These are phyloP conservation scores for Alnus rubra DNA, from an alignment of 306 rosid species.

Conservation along the genomic window DNA sequence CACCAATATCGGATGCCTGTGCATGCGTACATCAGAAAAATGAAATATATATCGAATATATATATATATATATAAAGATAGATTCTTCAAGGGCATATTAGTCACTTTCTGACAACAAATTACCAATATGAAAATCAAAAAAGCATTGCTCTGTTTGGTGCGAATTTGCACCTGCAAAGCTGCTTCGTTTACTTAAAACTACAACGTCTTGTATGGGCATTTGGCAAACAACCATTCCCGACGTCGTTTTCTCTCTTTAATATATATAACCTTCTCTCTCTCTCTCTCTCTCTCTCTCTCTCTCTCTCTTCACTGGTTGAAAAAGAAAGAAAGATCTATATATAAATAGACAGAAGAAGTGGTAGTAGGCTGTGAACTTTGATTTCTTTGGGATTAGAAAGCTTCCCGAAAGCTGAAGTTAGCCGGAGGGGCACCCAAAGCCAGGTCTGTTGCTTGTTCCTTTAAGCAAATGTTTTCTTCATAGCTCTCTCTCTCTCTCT, in stretches of 20 bases:
- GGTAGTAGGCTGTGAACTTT: constrained; percentile 34
- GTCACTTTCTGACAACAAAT: constrained; percentile 18
- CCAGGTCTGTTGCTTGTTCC: constrained; percentile 43
- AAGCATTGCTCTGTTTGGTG: constrained; percentile 46
- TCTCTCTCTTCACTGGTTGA: constrained; percentile 26
- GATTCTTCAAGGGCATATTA: constrained; percentile 42
- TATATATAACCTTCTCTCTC: constrained; percentile 7
- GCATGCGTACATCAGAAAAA: too few species aligned
- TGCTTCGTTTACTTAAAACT: constrained; percentile 49
- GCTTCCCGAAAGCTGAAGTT: constrained; percentile 61
- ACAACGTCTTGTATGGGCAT: constrained; percentile 39
- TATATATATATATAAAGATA: constrained; percentile 9
- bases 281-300: constrained; percentile 31
- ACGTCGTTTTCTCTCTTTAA: constrained; percentile 20
- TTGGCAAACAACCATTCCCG: constrained; percentile 44
- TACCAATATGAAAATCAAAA: too few species aligned
- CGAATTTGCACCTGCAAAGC: constrained; percentile 53
- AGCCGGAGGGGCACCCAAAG: constrained; percentile 39
- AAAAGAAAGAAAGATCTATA: constrained; percentile 63
- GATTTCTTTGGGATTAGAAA: constrained; percentile 63
- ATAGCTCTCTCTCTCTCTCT: not conserved
- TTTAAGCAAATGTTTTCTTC: constrained; percentile 20
- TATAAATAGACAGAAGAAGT: constrained; percentile 38
- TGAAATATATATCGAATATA: too few species aligned
- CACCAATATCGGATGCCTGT: not conserved